Evolutionary conservation across 2,329 filamentous ascomycete species (phyloP).

Genomic region (Metarhizium brunneum): DNA sequence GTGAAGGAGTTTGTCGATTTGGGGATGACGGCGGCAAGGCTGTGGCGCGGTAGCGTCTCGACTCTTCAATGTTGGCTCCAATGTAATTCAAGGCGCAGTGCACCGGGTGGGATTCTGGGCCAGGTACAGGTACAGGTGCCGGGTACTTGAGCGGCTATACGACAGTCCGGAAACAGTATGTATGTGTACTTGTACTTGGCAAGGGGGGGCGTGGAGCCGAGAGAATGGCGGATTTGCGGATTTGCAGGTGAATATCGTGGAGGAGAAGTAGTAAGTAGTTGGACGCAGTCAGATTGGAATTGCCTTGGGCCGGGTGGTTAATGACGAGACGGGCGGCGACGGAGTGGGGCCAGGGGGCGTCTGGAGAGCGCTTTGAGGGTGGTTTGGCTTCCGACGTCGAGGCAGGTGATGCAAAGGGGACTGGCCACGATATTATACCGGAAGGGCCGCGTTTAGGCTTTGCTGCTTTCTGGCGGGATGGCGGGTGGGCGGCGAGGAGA

Average conservation of each 20-base stretch:
- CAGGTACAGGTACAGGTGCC: not conserved
- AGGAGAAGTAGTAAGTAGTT: not conserved
- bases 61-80: not conserved
- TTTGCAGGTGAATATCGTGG: not conserved
- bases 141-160: not conserved
- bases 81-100: conserved; percentile 3
- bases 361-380: conserved; percentile 3
- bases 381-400: conserved; percentile 5
- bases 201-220: not conserved
- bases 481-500: not conserved
- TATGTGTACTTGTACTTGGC: not conserved
- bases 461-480: conserved; percentile 10
- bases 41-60: conserved; percentile 4
- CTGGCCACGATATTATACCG: conserved; percentile 25
- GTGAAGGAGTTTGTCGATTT: not conserved
- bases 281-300: not conserved
- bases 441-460: conserved; percentile 19
- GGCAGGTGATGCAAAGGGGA: conserved; percentile 10
- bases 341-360: not conserved
- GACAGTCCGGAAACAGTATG: not conserved
- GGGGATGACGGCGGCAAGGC: not conserved
- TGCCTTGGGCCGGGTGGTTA: too few species aligned
- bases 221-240: not conserved
- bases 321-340: conserved; percentile 1
- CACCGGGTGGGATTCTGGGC: conserved; percentile 3